phyloP scores from a whole-genome alignment of 495 filamentous ascomycete species.

The Tricharina praecox region DNA sequence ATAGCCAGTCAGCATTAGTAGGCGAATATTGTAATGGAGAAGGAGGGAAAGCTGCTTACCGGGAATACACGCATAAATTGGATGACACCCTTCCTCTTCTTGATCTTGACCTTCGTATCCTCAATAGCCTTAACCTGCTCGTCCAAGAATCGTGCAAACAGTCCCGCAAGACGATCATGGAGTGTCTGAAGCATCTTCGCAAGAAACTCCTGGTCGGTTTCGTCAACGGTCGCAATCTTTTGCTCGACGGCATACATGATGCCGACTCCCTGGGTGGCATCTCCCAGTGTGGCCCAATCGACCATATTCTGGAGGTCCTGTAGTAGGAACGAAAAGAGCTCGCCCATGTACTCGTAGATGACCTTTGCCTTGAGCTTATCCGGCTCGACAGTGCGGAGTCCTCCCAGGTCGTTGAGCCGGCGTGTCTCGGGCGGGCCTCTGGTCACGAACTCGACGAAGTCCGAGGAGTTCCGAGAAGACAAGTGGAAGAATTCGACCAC shows the following conservation, averaged over 20 bases:
- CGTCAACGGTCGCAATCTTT: constrained; percentile 56
- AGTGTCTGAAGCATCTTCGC: constrained; percentile 61
- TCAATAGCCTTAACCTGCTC: constrained; percentile 90
- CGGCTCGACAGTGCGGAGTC: constrained; percentile 59
- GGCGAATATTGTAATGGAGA: background rate
- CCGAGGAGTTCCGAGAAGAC: constrained; percentile 52
- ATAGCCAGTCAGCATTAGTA: background rate
- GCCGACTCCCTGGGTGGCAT: constrained; percentile 84
- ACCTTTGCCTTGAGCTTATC: constrained; percentile 66
- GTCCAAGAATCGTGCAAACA: constrained; percentile 80
- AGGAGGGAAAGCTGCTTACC: constrained; percentile 14
- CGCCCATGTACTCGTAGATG: constrained; percentile 70
- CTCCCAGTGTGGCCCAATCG: constrained; percentile 64
- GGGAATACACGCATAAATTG: constrained; percentile 87
- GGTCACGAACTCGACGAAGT: constrained; percentile 65
- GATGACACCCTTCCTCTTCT: constrained; percentile 93
- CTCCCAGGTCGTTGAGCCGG: constrained; percentile 47
- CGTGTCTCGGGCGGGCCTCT: constrained; percentile 49
- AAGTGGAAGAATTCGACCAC: constrained; percentile 85
- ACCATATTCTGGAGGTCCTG: constrained; percentile 61
- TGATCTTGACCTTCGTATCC: constrained; percentile 97
- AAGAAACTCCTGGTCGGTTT: constrained; percentile 84
- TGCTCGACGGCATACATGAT: constrained; percentile 65
- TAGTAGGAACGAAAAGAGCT: constrained; percentile 65
- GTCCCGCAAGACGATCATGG: constrained; percentile 52